phyloP scores from a whole-genome alignment of 176 grass and related monocot genomes.

The Zea mays region DNA sequence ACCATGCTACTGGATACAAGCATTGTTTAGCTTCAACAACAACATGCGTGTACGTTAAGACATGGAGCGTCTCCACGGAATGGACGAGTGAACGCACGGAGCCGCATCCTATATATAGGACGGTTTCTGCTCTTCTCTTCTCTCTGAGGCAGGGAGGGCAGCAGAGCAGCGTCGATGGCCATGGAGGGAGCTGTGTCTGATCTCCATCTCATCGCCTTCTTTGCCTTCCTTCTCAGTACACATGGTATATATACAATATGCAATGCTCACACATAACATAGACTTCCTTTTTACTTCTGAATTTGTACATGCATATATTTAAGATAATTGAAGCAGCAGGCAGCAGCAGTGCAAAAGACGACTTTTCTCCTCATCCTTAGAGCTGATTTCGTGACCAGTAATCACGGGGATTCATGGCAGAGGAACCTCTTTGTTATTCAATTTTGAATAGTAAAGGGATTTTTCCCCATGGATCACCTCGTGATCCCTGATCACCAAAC shows the following conservation, averaged over 20 bases:
- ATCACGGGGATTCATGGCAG: too few species aligned
- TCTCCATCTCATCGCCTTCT: not conserved
- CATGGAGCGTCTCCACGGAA: not conserved
- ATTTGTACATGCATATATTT: not conserved
- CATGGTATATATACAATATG: constrained; percentile 7
- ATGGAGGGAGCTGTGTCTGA: constrained; percentile 8
- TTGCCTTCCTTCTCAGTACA: not conserved
- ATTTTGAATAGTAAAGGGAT: too few species aligned
- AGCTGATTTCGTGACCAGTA: too few species aligned
- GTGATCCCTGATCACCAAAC: too few species aligned
- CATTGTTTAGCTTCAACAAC: not conserved
- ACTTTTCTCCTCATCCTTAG: not conserved
- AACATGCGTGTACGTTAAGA: not conserved
- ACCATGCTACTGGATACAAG: not conserved
- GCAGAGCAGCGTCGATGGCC: not conserved
- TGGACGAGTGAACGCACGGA: not conserved
- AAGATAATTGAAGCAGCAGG: not conserved
- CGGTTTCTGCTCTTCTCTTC: not conserved
- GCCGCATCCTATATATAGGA: not conserved
- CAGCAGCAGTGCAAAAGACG: not conserved
- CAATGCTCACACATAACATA: not conserved
- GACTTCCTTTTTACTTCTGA: not conserved
- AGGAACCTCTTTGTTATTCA: too few species aligned
- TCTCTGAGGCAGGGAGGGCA: not conserved
- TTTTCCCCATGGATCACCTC: too few species aligned